Evolutionary conservation across 1,139 yeast genomes (phyloP).

Genomic region (Pichia sp.): DNA sequence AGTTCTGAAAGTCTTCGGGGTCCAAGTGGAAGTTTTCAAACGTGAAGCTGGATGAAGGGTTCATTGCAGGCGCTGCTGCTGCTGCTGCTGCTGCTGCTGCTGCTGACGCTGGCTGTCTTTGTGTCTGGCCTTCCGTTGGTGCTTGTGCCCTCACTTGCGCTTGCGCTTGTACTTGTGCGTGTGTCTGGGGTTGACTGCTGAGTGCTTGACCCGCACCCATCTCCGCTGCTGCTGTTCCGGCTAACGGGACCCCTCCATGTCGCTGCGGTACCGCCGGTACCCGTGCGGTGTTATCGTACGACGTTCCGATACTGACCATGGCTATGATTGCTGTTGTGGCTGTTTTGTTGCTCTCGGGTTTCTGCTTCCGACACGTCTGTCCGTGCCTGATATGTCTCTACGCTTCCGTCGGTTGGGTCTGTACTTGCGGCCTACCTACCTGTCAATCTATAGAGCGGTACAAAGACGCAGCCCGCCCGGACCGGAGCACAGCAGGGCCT

Average conservation of each 20-base stretch:
- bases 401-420: background rate
- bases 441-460: background rate
- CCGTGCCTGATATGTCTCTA: background rate
- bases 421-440: background rate
- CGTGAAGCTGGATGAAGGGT: constrained; percentile 4
- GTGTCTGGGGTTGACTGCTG: background rate
- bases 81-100: no score
- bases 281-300: background rate
- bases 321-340: background rate
- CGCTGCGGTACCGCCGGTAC: background rate
- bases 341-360: background rate
- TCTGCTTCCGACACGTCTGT: background rate
- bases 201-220: no score
- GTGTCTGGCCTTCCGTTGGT: background rate
- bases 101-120: no score
- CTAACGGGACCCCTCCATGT: no score
- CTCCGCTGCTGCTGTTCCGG: no score
- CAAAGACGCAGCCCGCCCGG: background rate
- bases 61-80: background rate
- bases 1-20: constrained; percentile 33
- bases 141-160: background rate
- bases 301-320: background rate
- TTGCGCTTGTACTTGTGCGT: background rate
- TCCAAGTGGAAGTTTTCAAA: constrained; percentile 31
- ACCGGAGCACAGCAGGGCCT: no score